A percentile compares a stretch with the other conserved stretches of the same genome.
These are phyloP conservation scores for Chlorella vulgaris DNA, from an alignment of 139 green algal species.

Conservation along the genomic window DNA sequence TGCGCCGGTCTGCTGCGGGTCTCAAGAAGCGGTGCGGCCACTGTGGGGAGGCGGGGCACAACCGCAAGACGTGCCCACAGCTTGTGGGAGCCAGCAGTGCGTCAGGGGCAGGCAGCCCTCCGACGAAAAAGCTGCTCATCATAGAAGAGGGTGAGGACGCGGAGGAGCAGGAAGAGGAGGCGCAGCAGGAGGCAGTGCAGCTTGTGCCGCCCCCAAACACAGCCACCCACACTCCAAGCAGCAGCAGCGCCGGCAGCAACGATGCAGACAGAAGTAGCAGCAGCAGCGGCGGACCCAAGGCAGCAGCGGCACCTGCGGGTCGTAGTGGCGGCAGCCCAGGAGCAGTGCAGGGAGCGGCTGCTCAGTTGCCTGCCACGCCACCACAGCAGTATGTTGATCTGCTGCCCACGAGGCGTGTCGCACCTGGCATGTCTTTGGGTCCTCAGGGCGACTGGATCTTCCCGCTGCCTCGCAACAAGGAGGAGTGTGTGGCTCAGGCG, in stretches of 20 bases:
- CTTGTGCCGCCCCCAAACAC: background rate
- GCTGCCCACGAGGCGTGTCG: constrained; percentile 1
- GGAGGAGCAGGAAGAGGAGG: no score
- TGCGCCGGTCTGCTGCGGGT: constrained; percentile 20
- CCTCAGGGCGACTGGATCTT: constrained; percentile 37
- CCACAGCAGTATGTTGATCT: background rate
- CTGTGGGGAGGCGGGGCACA: constrained; percentile 43
- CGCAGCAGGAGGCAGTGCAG: background rate
- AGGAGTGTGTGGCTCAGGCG: constrained; percentile 35
- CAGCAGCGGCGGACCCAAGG: background rate
- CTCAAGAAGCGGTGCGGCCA: constrained; percentile 40
- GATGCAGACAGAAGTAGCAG: background rate
- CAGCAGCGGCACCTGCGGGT: background rate
- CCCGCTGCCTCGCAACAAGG: constrained; percentile 25
- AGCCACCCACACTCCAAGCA: background rate
- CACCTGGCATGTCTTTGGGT: constrained; percentile 1
- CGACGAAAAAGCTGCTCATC: no score
- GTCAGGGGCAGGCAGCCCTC: no score
- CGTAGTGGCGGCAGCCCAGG: background rate
- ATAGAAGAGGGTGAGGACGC: no score
- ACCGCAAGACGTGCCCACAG: constrained; percentile 40
- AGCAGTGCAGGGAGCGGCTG: background rate
- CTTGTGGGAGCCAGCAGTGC: background rate
- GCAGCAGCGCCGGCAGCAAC: background rate
- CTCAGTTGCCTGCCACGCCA: no score